A percentile compares a stretch with the other conserved stretches of the same genome.
phyloP scores from a whole-genome alignment of 768 basidiomycete genomes.

The Suillus cothurnatus region DNA sequence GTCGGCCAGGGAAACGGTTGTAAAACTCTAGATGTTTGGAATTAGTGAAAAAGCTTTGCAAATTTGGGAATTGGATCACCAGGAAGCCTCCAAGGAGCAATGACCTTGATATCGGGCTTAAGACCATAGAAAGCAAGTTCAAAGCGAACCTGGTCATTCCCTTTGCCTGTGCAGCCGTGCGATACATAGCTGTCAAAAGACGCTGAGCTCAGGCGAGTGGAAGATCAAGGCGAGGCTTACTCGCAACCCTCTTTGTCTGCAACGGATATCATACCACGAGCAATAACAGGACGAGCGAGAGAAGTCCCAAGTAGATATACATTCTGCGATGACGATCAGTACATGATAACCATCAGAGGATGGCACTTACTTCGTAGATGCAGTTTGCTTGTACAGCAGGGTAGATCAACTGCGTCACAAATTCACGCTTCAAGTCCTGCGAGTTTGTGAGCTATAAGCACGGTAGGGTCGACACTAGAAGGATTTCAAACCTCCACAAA shows the following conservation, averaged over 20 bases:
- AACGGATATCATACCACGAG: constrained; percentile 96
- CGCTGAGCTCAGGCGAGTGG: not conserved
- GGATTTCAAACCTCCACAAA: constrained; percentile 67
- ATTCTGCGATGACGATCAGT: constrained; percentile 50
- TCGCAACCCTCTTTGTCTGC: constrained; percentile 94
- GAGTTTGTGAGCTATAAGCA: constrained; percentile 9
- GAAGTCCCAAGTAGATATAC: constrained; percentile 98
- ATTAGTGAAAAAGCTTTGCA: not conserved
- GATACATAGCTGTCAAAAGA: constrained; percentile 73
- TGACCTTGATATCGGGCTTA: constrained; percentile 95
- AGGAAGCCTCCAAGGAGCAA: constrained; percentile 97
- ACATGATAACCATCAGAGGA: not conserved
- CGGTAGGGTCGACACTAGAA: not conserved
- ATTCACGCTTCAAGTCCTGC: constrained; percentile 93
- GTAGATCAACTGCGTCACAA: constrained; percentile 95
- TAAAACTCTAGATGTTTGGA: constrained; percentile 59
- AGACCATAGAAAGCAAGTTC: constrained; percentile 99
- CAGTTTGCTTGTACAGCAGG: constrained; percentile 98
- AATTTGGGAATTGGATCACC: constrained; percentile 45
- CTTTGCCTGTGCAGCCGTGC: constrained; percentile 99
- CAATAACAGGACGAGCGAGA: constrained; percentile 96
- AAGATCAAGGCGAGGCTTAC: constrained; percentile 48
- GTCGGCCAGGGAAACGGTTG: constrained; percentile 24
- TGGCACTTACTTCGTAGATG: constrained; percentile 84
- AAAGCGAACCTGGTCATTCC: constrained; percentile 99